Percentiles rank a stretch among this genome's conserved stretches.
phyloP scores from a whole-genome alignment of 2,329 filamentous ascomycete species.

The Claviceps sp. region DNA sequence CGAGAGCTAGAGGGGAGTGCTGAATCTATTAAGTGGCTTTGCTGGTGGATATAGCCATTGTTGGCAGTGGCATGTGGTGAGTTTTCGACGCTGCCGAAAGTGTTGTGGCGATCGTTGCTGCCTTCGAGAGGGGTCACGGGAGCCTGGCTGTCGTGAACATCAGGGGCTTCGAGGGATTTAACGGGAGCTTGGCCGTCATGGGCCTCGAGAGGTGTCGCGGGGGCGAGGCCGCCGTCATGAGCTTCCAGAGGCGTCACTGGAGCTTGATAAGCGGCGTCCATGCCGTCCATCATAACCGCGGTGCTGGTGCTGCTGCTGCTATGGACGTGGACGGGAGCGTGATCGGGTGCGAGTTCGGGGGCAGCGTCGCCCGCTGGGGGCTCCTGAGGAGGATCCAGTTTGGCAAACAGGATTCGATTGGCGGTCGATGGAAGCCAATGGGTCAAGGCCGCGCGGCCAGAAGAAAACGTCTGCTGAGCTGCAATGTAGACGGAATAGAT shows the following conservation, averaged over 20 bases:
- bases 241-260: neutral
- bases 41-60: slow-evolving; percentile 27
- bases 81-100: slow-evolving; percentile 35
- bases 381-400: slow-evolving; percentile 38
- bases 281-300: slow-evolving; percentile 25
- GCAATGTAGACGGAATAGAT: too few species aligned
- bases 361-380: slow-evolving; percentile 14
- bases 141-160: neutral
- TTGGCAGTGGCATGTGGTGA: slow-evolving; percentile 26
- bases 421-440: slow-evolving; percentile 4
- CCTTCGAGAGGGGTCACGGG: slow-evolving; percentile 13
- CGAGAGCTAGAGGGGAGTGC: slow-evolving; percentile 26
- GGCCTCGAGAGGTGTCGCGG: too few species aligned
- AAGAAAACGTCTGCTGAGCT: neutral
- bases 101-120: slow-evolving; percentile 28
- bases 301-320: slow-evolving; percentile 26
- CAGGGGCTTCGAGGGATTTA: neutral
- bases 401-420: slow-evolving; percentile 14
- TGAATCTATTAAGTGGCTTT: slow-evolving; percentile 38
- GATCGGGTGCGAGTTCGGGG: slow-evolving; percentile 7
- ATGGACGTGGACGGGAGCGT: neutral
- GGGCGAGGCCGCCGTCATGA: too few species aligned
- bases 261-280: slow-evolving; percentile 27
- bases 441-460: slow-evolving; percentile 3
- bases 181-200: slow-evolving; percentile 2